Evolutionary conservation across 1,284 basidiomycete species (phyloP).

Genomic region (Malassezia caprae): DNA sequence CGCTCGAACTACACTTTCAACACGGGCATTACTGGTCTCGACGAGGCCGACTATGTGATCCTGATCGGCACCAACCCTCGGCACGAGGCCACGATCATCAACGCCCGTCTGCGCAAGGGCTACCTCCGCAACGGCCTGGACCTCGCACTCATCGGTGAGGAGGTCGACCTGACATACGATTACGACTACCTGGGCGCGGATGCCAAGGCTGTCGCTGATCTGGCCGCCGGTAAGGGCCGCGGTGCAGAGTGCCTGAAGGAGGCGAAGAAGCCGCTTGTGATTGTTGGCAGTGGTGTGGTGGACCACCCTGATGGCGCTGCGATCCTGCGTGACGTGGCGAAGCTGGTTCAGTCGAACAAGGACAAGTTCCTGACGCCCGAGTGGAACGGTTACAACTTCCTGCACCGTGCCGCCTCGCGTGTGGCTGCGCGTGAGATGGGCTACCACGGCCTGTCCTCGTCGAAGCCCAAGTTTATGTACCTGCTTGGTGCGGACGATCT

Average conservation of each 20-base stretch:
- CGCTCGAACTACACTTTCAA: conserved; percentile 97
- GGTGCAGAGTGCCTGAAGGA: conserved; percentile 80
- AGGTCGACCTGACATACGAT: conserved; percentile 81
- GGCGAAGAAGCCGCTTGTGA: conserved; percentile 86
- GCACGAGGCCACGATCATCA: conserved; percentile 93
- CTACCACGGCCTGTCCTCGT: conserved; percentile 71
- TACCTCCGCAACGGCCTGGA: conserved; percentile 79
- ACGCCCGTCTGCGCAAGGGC: conserved; percentile 88
- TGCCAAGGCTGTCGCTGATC: conserved; percentile 66
- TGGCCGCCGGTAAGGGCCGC: conserved; percentile 61
- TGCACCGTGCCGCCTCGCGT: conserved; percentile 81
- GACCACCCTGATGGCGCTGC: conserved; percentile 80
- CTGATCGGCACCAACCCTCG: conserved; percentile 94
- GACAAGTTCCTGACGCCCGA: conserved; percentile 68
- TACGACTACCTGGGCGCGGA: conserved; percentile 81
- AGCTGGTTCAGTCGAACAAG: conserved; percentile 61
- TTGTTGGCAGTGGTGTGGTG: conserved; percentile 75
- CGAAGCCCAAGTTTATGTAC: conserved; percentile 81
- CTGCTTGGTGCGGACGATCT: conserved; percentile 93
- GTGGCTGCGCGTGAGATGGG: conserved; percentile 93
- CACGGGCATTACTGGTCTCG: conserved; percentile 79
- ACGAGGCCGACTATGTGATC: conserved; percentile 82
- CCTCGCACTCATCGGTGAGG: conserved; percentile 80
- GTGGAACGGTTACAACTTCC: conserved; percentile 89
- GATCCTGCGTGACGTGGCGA: conserved; percentile 67